Base-by-base conservation (phyloP, 257 asterid species). In the Misopates orontium region DNA sequence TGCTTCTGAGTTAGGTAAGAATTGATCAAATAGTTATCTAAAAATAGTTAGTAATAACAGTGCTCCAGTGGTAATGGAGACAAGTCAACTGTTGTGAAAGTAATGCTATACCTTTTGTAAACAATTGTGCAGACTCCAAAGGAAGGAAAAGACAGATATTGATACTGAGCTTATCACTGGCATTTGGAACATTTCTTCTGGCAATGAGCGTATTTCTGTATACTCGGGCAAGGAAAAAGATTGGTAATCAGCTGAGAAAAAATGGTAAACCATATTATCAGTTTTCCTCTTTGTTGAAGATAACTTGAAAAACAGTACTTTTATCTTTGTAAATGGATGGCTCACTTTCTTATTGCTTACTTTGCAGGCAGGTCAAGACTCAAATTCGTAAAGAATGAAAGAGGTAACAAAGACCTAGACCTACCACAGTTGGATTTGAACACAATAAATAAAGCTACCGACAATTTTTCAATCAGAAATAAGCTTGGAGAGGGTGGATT, bases 401-500 rank as follows among this genome's bases (percentile, higher is more conserved):
- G 60, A 40, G 58, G 18, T 5, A 17, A 62, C 23, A 75, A 73
- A 59, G 81, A 75, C 41, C 8, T 66, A 10, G 86, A 85, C 21
- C 72, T 78, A n/a, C 86, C 86, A 20, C 24, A 60, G 50, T 60
- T 80, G 61, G 80, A 67, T n/a, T 68, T 80, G 24, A 13, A 61
- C 12, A 61, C 73, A 8, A 11, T 80, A n/a, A 13, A 25, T 0
- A 39, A 68, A 31, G 88, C 85, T 39, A 76, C 91, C 9, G 57
- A 78, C 40, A 51, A 68, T 67, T 85, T 85, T 67, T 67, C 88
- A 11, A 8, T 8, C 0, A 54, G 14, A 18, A 80, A 79, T 49
- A 74, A 63, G 81, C 76, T 82, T 47, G 91, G 88, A 50, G 76
- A 82, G 67, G 91, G 87, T 66, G 86, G 88, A 66, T 82, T 67